These are phyloP conservation scores for Rhododendron simsii DNA, from an alignment of 148 eudicot species.

Conservation along the genomic window DNA sequence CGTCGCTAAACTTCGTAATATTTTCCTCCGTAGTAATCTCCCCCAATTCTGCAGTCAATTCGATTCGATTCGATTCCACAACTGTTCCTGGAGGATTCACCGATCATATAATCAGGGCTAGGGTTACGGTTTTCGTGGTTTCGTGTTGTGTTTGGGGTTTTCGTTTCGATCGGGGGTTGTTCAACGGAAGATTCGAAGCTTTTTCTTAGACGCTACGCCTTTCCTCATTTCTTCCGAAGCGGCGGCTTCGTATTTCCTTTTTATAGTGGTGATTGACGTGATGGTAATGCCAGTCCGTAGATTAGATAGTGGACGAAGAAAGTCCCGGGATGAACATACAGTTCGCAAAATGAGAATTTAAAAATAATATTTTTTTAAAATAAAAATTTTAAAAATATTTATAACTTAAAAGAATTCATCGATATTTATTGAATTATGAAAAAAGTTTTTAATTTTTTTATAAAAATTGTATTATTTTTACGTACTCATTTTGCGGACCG, in stretches of 20 bases:
- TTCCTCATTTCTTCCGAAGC: not conserved
- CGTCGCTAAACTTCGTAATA: not conserved
- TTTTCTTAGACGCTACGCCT: not conserved
- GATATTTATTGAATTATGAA: no score
- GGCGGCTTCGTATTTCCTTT: not conserved
- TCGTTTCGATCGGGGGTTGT: not conserved
- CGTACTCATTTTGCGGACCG: no score
- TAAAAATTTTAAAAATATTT: no score
- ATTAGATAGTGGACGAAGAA: no score
- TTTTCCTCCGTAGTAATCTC: not conserved
- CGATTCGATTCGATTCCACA: not conserved
- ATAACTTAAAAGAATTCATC: no score
- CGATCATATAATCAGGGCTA: not conserved
- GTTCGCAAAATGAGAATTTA: no score
- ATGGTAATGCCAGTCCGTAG: not conserved
- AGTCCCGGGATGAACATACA: no score
- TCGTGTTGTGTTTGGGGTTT: not conserved
- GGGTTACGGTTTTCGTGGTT: not conserved
- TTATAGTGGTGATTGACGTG: not conserved
- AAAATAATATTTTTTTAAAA: no score
- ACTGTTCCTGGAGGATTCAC: not conserved
- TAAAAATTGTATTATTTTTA: no score
- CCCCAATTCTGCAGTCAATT: not conserved
- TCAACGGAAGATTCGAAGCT: not conserved
- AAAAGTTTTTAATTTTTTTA: no score